Evolutionary conservation across 2,329 filamentous ascomycete genomes (phyloP).

Genomic region (Bipolaris zeicola): DNA sequence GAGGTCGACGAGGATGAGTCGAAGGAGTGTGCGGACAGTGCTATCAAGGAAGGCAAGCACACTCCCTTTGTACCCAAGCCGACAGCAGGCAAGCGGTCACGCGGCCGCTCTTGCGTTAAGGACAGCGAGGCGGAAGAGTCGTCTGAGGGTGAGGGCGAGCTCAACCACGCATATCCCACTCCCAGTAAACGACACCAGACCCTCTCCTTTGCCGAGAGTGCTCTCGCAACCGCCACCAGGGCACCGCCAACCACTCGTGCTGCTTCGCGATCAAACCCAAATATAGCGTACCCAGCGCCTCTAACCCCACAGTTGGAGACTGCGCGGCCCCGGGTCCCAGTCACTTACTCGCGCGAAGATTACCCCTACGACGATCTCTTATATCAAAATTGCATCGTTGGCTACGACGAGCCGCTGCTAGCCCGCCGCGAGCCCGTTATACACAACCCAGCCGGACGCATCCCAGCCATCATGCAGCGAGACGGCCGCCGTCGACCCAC

Average conservation of each 20-base stretch:
- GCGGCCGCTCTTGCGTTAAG: neutral
- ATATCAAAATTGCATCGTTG: constrained; percentile 5
- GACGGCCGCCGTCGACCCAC: constrained; percentile 8
- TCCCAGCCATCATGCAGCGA: constrained; percentile 15
- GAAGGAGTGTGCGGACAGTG: neutral
- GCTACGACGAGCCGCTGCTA: constrained; percentile 24
- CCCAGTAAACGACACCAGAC: constrained; percentile 17
- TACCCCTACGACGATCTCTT: neutral
- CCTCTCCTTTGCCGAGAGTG: constrained; percentile 14
- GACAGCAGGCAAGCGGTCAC: constrained; percentile 10
- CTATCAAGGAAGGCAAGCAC: neutral
- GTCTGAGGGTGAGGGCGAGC: constrained; percentile 19
- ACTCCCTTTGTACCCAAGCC: neutral
- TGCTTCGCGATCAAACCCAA: neutral
- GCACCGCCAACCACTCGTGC: constrained; percentile 7
- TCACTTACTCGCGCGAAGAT: neutral
- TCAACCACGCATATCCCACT: constrained; percentile 11
- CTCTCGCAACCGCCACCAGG: constrained; percentile 6
- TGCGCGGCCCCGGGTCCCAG: neutral
- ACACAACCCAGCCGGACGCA: constrained; percentile 12
- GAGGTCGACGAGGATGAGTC: neutral
- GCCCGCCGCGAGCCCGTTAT: constrained; percentile 14
- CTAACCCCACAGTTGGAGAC: neutral
- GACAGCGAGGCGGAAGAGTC: constrained; percentile 8
- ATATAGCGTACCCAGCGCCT: neutral